Base-by-base conservation (phyloP, 352 stramenopile species). In the Globisporangium abappressorium region DNA sequence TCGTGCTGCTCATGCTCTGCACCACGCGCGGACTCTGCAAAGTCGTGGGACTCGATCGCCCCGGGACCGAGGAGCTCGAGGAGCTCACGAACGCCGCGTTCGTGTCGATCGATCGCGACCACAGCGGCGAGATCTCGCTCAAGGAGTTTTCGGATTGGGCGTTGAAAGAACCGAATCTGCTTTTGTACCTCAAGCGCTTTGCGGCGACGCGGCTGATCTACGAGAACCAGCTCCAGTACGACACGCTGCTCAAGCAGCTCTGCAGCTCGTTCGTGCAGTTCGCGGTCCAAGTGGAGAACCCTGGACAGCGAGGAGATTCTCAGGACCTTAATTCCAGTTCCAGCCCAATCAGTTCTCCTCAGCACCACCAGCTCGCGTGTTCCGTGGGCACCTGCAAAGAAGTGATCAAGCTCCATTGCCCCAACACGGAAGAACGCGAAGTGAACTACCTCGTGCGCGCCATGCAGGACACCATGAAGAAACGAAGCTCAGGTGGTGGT, bases 1-100 rank as follows among this genome's bases (percentile, higher is more conserved):
- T 93, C 6, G 78, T 92, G 11, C 70, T 93, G 12, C 68, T 93
- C 12, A 84, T 92, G 80, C 73, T 93, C 22, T 93, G 82, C 64
- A 81, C 82, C 9, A 89, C 83, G 15, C 77, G 85, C n/a, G 85
- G 83, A 5, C 70, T 93, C 4, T 93, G 82, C 65, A 91, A 91
- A 51, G 80, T 82, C 34, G 74, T 91, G 1, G 83, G 83, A 0
- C 69, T 89, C 33, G 79, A 88, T 18, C 74, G 83, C 6, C 85
- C 85, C 3, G 68, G 76, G 12, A 88, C 80, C 0, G 70, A 79
- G 2, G 62, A 77, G 54, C 73, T 93, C 11, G 85, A 93, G 9
- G 61, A 69, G 51, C 67, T 93, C 18, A 71, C 85, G 0, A 72
- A 65, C 11, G 60, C 74, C 9, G 83, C 85, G 12, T 93, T 93